Evolutionary conservation across 2,329 filamentous ascomycete genomes (phyloP).

Genomic region (Stagonosporopsis cucurbitacearum): DNA sequence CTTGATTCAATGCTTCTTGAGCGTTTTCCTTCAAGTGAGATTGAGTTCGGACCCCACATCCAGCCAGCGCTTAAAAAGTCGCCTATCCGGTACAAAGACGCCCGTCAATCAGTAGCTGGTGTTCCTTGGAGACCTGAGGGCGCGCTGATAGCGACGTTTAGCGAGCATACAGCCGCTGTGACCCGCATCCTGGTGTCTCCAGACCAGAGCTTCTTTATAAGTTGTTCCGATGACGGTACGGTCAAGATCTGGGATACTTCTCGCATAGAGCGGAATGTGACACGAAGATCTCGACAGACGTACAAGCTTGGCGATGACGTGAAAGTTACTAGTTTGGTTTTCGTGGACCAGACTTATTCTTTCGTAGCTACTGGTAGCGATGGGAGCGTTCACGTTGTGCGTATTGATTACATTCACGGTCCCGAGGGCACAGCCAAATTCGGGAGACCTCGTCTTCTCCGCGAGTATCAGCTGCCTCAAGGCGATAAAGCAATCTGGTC

Average conservation of each 20-base stretch:
- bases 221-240: slow-evolving; percentile 86
- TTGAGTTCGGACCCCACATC: slow-evolving; percentile 80
- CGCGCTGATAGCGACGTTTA: slow-evolving; percentile 83
- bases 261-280: slow-evolving; percentile 87
- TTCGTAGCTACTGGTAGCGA: slow-evolving; percentile 91
- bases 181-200: slow-evolving; percentile 83
- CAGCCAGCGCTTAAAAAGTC: slow-evolving; percentile 66
- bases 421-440: slow-evolving; percentile 69
- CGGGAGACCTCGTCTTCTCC: slow-evolving; percentile 75
- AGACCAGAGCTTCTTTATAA: slow-evolving; percentile 94
- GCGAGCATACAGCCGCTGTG: slow-evolving; percentile 83
- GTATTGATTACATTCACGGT: slow-evolving; percentile 70
- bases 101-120: slow-evolving; percentile 56
- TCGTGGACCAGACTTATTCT: slow-evolving; percentile 91
- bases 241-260: slow-evolving; percentile 94
- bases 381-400: slow-evolving; percentile 81
- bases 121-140: slow-evolving; percentile 84
- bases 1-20: slow-evolving; percentile 83
- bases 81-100: slow-evolving; percentile 61
- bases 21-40: slow-evolving; percentile 65
- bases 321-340: slow-evolving; percentile 81
- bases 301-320: slow-evolving; percentile 75
- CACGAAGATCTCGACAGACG: slow-evolving; percentile 84
- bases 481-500: slow-evolving; percentile 86
- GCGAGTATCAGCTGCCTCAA: slow-evolving; percentile 73